A percentile compares a stretch with the other conserved stretches of the same genome.
Conservation (phyloP, 1,139 yeast genomes). For the Candida smagusa region DNA sequence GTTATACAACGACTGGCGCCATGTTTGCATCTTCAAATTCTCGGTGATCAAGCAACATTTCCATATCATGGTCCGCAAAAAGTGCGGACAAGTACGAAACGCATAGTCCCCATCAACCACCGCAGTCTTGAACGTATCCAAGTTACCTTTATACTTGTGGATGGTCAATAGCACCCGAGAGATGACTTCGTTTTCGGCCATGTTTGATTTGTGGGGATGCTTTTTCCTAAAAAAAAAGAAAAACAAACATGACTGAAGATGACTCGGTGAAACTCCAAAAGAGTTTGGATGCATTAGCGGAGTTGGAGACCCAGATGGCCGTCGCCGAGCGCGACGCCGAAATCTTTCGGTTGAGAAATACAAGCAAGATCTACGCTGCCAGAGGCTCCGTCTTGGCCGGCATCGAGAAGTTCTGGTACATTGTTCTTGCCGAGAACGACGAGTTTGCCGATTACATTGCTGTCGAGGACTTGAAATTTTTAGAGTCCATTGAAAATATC, state of each 20-base stretch:
- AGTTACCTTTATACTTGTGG: slow-evolving; percentile 35
- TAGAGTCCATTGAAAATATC: slow-evolving; percentile 58
- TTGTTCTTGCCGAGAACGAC: slow-evolving; percentile 70
- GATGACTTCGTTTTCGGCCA: slow-evolving; percentile 37
- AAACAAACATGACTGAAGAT: slow-evolving; percentile 1
- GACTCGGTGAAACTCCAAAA: slow-evolving; percentile 9
- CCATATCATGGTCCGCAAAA: slow-evolving; percentile 38
- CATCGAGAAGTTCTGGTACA: slow-evolving; percentile 74
- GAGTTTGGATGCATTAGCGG: slow-evolving; percentile 38
- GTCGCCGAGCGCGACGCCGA: slow-evolving; percentile 55
- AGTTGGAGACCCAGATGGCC: slow-evolving; percentile 55
- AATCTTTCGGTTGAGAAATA: slow-evolving; percentile 43
- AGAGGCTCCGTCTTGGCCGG: slow-evolving; percentile 44
- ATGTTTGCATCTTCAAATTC: slow-evolving; percentile 32
- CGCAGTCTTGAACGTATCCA: slow-evolving; percentile 28
- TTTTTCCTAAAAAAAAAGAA: background rate
- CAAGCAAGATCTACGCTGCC: slow-evolving; percentile 48
- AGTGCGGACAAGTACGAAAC: slow-evolving; percentile 18
- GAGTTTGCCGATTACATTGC: slow-evolving; percentile 70
- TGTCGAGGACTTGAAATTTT: slow-evolving; percentile 64
- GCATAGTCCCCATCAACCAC: slow-evolving; percentile 33
- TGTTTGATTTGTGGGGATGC: slow-evolving; percentile 5
- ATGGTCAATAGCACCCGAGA: slow-evolving; percentile 38
- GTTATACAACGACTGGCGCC: slow-evolving; percentile 30
- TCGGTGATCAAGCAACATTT: slow-evolving; percentile 38